Conservation (phyloP, 2,329 filamentous ascomycete genomes). For the Fusarium armeniacum region DNA sequence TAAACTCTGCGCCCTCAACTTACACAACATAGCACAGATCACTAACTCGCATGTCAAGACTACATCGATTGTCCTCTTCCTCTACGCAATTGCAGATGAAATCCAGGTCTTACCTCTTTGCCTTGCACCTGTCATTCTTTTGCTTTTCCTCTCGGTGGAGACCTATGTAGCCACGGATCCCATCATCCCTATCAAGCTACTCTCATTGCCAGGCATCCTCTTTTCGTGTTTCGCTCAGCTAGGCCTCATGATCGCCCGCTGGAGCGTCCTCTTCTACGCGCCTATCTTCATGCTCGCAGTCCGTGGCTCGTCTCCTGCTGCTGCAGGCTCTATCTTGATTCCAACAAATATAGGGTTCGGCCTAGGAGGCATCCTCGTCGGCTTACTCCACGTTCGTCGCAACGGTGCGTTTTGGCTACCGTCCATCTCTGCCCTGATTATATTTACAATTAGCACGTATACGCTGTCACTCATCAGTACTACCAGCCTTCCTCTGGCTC, state of each 20-base stretch:
- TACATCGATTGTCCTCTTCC: constrained; percentile 76
- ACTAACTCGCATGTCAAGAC: constrained; percentile 59
- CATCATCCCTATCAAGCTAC: constrained; percentile 79
- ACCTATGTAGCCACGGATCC: constrained; percentile 74
- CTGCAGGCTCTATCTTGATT: constrained; percentile 81
- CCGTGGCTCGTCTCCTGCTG: constrained; percentile 75
- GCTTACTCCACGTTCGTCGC: constrained; percentile 81
- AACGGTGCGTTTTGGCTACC: constrained; percentile 80
- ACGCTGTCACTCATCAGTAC: constrained; percentile 69
- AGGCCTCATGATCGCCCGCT: constrained; percentile 84
- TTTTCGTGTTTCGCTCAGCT: constrained; percentile 81
- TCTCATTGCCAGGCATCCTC: constrained; percentile 78
- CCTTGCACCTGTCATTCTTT: constrained; percentile 66
- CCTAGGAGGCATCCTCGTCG: constrained; percentile 78
- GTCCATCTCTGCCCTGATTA: constrained; percentile 69
- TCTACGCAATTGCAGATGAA: constrained; percentile 76
- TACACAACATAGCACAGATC: not conserved
- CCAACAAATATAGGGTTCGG: constrained; percentile 88
- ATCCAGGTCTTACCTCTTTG: constrained; percentile 72
- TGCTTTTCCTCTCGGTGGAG: constrained; percentile 74
- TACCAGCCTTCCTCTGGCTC: constrained; percentile 61
- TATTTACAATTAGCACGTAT: constrained; percentile 74
- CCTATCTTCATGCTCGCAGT: constrained; percentile 86
- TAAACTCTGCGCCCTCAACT: constrained; percentile 54
- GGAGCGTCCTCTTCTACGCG: constrained; percentile 84